A percentile compares a stretch with the other conserved stretches of the same genome.
Conservation (phyloP, 257 asterid species). For the Ballota nigra region DNA sequence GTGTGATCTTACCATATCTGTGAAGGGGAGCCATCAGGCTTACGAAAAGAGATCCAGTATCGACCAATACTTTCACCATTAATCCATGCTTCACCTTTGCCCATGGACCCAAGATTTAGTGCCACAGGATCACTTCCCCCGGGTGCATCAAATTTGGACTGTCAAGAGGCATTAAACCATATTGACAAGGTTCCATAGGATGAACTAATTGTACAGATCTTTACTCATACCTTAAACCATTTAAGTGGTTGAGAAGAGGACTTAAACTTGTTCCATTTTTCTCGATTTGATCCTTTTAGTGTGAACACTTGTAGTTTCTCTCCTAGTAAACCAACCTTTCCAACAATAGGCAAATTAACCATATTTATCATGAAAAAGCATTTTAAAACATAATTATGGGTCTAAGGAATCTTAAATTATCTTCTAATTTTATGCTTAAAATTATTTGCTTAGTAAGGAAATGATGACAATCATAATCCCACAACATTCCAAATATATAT, state of each 20-base stretch:
- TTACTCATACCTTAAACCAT: slow-evolving; percentile 76
- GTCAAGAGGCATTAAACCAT: slow-evolving; percentile 7
- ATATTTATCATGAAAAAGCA: neutral
- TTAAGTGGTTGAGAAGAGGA: slow-evolving; percentile 56
- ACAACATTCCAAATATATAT: too few relatives aligned
- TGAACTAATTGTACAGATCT: too few relatives aligned
- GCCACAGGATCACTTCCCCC: slow-evolving; percentile 62
- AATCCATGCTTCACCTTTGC: slow-evolving; percentile 84
- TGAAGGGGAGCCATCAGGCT: slow-evolving; percentile 58
- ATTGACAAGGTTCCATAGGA: too few relatives aligned
- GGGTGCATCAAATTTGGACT: slow-evolving; percentile 73
- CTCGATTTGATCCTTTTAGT: slow-evolving; percentile 39
- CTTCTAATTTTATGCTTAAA: neutral
- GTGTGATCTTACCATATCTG: slow-evolving; percentile 60
- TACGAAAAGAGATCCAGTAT: slow-evolving; percentile 74
- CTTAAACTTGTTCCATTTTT: slow-evolving; percentile 44
- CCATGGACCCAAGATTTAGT: slow-evolving; percentile 82
- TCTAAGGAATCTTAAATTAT: neutral
- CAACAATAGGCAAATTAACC: slow-evolving; percentile 12
- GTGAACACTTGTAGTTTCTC: slow-evolving; percentile 55
- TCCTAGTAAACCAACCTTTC: slow-evolving; percentile 78
- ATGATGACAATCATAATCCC: neutral
- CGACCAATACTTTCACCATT: slow-evolving; percentile 84
- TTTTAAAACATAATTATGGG: neutral
- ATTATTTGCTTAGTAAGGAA: too few relatives aligned